Evolutionary conservation across 225 moss, liverwort and hornwort genomes (phyloP), one percentile per base, ranked within the genome.

Genomic region (Ulota crispa): DNA sequence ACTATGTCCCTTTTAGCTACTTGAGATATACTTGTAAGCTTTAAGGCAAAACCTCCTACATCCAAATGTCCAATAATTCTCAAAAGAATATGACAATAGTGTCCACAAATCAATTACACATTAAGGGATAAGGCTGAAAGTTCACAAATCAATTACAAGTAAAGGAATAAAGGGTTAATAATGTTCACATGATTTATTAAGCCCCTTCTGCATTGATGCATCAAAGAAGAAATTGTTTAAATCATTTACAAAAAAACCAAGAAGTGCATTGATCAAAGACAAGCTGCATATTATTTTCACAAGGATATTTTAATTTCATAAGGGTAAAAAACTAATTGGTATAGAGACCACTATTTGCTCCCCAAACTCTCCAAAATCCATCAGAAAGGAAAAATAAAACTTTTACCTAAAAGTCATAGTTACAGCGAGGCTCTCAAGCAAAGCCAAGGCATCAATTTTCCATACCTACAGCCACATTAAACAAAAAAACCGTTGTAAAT

Each of bases 401-500:
- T 39, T 9, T 78, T 81, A 78, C 67, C 62, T 73, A 63, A 36
- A 73, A 28, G 43, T 47, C 61, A 66, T 73, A 36, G 71, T 72
- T 60, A 26, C 62, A 73, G 53, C 50, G 56, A 64, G 73, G 72
- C 43, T 68, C 55, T 73, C 74, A 61, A 69, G 74, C 73, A 81
- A 16, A 64, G 31, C 54, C 54, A 60, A 23, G 37, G 57, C 43
- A 66, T 55, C 18, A 62, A 32, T 65, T 68, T 77, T 56, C 60
- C 28, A 72, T 11, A 68, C 77, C 83, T 77, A 63, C 78, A 84
- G 15, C 63, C 73, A 87, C 78, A 87, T 36, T 4, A 24, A 73
- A 73, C 78, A 81, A 78, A 36, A 43, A 18, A 12, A 16, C 34
- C 50, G 19, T 26, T 10, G 56, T 84, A 23, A 86, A 67, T 77